Conservation (phyloP, 345 rosid genomes). For the thale cress (Arabidopsis thaliana) region TAIR10.1 NC_003070.9:3957001-3957500, state of each 20-base stretch:
- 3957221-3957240: constrained; percentile 28
- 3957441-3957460: constrained; percentile 13
- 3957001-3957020: constrained; percentile 14
- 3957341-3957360: constrained; percentile 23
- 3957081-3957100: not conserved
- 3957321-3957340: constrained; percentile 9
- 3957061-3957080: not conserved
- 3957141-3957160: constrained; percentile 34
- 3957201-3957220: constrained; percentile 16
- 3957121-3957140: constrained; percentile 8
- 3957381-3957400: constrained; percentile 27
- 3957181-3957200: constrained; percentile 16
- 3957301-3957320: constrained; percentile 28
- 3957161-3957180: constrained; percentile 26
- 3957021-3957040: constrained; percentile 2
- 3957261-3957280: constrained; percentile 1
- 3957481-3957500: constrained; percentile 56
- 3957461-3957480: constrained; percentile 53
- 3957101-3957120: not conserved
- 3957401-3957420: constrained; percentile 33
- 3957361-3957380: constrained; percentile 28
- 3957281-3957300: not conserved
- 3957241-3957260: constrained; percentile 28
- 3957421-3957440: constrained; percentile 18
- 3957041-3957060: not conserved